These are phyloP conservation scores for Candida hungchunana DNA, from an alignment of 805 yeast species.

Conservation along the genomic window DNA sequence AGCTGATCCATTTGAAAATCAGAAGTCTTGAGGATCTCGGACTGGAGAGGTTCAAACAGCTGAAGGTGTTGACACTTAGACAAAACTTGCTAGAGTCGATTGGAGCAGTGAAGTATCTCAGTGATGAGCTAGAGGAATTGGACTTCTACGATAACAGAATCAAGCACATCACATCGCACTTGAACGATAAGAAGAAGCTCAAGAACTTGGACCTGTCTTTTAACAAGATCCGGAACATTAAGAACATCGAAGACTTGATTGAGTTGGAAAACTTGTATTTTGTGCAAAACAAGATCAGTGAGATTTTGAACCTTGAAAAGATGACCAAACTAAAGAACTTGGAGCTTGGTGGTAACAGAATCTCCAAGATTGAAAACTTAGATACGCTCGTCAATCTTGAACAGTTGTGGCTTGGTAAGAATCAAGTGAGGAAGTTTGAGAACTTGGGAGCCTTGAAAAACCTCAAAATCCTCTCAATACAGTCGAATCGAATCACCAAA, in stretches of 20 bases:
- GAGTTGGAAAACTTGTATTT: constrained; percentile 69
- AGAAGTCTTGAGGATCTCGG: constrained; percentile 56
- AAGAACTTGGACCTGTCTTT: constrained; percentile 76
- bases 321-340: constrained; percentile 57
- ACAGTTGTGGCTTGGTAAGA: constrained; percentile 92
- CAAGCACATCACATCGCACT: constrained; percentile 72
- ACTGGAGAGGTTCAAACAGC: constrained; percentile 49
- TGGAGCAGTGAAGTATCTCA: constrained; percentile 59
- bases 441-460: constrained; percentile 57
- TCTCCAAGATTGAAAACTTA: constrained; percentile 56
- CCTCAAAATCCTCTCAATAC: constrained; percentile 77
- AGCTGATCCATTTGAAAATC: constrained; percentile 68
- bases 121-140: constrained; percentile 61
- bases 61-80: constrained; percentile 67
- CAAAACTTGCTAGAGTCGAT: constrained; percentile 80
- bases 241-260: constrained; percentile 61
- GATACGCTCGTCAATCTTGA: constrained; percentile 51
- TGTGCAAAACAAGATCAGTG: constrained; percentile 81
- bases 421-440: constrained; percentile 61
- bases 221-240: constrained; percentile 82
- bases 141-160: constrained; percentile 92
- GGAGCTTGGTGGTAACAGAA: constrained; percentile 88
- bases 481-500: constrained; percentile 73
- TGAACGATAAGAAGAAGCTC: constrained; percentile 55
- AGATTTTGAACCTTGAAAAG: constrained; percentile 61